Evolutionary conservation across 106 monocot species (phyloP), one percentile per base, ranked within the genome.

Genomic region (Triglochin maritima): DNA sequence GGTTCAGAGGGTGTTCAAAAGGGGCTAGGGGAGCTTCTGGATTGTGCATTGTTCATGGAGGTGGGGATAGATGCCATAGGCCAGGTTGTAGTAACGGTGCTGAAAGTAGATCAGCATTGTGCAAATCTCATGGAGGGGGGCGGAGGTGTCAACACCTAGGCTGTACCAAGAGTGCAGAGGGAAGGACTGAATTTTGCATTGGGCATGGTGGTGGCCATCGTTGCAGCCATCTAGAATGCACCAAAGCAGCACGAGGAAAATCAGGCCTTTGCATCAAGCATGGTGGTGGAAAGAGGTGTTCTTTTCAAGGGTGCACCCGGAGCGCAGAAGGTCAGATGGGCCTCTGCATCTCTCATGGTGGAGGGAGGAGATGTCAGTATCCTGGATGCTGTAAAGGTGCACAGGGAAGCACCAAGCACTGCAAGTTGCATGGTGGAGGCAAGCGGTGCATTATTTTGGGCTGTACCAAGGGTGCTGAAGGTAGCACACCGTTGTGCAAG

Each of bases 371-470:
- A 52, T 92, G 92, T 76, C 89, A 84, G 48, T 78, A 60, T 47
- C 43, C 60, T 0, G 78, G 65, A 4, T 89, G 89, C 56, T 2
- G 17, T 14, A 93, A 93, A 65, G 84, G 88, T 9, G 93, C 89
- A 2, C 89, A 89, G 56, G 93, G 86, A n/a, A 89, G 84, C 67
- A 93, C 86, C 51, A 67, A 79, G 77, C 76, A 68, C 77, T 93
- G 93, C 77, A 93, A 86, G 63, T 83, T 83, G 10, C 89, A 89
- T 54, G 93, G 93, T 4, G 93, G 93, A 4, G 88, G 92, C 60
- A 84, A 80, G 55, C 44, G 93, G 44, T 92, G 92, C 64, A 78
- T 92, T 4, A 86, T 88, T 12, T 87, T 83, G 54, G 92, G 92
- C 7, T 92, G 92, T 69, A 83, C 68, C 1, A 92, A 85, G 64